phyloP scores from a whole-genome alignment of 139 green algal genomes.

The Picochlorum sp. region DNA sequence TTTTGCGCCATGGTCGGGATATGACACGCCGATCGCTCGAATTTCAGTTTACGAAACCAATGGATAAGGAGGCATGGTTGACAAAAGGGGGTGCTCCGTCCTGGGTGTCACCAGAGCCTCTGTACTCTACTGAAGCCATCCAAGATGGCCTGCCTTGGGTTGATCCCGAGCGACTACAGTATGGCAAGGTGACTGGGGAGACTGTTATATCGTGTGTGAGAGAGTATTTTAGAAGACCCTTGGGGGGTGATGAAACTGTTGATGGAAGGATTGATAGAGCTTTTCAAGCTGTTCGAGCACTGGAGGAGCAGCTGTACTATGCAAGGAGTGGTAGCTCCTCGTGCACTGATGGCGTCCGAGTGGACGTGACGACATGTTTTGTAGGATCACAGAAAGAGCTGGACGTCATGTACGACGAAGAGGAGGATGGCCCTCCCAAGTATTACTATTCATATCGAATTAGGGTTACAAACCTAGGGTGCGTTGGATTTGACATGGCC shows the following conservation, averaged over 20 bases:
- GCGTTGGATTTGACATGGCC: background rate
- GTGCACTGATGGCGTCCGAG: conserved; percentile 20
- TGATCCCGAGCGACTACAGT: background rate
- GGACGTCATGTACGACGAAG: conserved; percentile 14
- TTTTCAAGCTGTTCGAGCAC: conserved; percentile 16
- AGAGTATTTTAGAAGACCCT: conserved; percentile 11
- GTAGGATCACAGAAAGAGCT: conserved; percentile 9
- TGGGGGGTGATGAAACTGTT: background rate
- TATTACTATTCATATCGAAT: conserved; percentile 28
- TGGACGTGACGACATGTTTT: conserved; percentile 29
- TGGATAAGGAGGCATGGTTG: background rate
- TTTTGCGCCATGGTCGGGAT: conserved; percentile 1
- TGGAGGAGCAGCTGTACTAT: conserved; percentile 29
- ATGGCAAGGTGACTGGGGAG: conserved; percentile 6
- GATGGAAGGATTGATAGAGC: conserved; percentile 1
- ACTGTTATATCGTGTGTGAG: conserved; percentile 3
- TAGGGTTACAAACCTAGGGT: conserved; percentile 30
- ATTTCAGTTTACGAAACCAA: conserved; percentile 4
- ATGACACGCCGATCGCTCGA: background rate
- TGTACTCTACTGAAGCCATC: background rate
- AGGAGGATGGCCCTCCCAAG: background rate
- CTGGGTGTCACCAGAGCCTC: background rate
- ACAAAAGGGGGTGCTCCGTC: background rate
- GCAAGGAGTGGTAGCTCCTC: conserved; percentile 10
- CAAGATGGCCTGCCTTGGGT: conserved; percentile 14